phyloP scores from a whole-genome alignment of 2,329 filamentous ascomycete species.

The Paracamarosporium sp. region DNA sequence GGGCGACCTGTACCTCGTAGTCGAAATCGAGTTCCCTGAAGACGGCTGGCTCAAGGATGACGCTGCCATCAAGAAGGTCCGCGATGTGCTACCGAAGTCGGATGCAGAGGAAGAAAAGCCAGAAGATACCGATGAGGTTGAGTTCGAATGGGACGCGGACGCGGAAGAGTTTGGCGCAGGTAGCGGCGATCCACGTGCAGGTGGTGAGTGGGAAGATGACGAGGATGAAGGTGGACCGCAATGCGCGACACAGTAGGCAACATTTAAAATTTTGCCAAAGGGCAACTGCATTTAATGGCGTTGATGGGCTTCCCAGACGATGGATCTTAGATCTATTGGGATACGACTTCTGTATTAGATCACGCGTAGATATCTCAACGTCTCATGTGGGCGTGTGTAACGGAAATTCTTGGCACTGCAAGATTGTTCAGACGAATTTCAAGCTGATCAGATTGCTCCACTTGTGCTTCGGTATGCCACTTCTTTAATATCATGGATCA shows the following conservation, averaged over 20 bases:
- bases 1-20: slow-evolving; percentile 86
- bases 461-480: too few relatives aligned
- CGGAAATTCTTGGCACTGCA: neutral
- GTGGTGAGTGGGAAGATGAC: slow-evolving; percentile 72
- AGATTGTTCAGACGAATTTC: neutral
- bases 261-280: neutral
- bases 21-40: slow-evolving; percentile 88
- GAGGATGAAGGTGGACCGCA: slow-evolving; percentile 69
- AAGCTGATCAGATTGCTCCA: too few relatives aligned
- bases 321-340: neutral
- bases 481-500: too few relatives aligned
- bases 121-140: slow-evolving; percentile 81
- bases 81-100: slow-evolving; percentile 74
- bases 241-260: slow-evolving; percentile 72
- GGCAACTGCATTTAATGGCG: slow-evolving; percentile 16
- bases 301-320: slow-evolving; percentile 10
- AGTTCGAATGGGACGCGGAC: slow-evolving; percentile 82
- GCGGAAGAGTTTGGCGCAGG: slow-evolving; percentile 83
- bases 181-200: slow-evolving; percentile 71
- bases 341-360: slow-evolving; percentile 1
- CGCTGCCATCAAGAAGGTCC: slow-evolving; percentile 72
- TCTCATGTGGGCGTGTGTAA: neutral
- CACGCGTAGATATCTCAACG: slow-evolving; percentile 1
- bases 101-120: slow-evolving; percentile 65
- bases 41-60: slow-evolving; percentile 79